Evolutionary conservation across 768 basidiomycete genomes (phyloP), one percentile per base, ranked within the genome.

Genomic region (Podaxis mareebaensis): DNA sequence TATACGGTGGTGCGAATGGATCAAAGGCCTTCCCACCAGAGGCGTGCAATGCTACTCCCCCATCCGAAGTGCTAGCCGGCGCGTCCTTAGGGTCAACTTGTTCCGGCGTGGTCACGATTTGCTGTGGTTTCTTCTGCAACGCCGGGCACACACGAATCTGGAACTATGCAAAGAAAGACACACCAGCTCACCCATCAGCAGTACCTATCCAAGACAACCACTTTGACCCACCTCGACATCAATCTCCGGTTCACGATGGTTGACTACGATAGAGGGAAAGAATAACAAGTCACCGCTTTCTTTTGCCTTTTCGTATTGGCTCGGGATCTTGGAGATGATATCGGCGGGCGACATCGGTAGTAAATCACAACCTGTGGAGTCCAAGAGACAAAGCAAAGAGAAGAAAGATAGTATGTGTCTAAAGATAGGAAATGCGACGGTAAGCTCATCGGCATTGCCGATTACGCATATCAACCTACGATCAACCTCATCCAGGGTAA

Each of bases 1-100:
- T 85, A 71, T 96, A 97, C 4, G 96, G 96, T 4, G 93, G 91
- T n/a, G 82, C 77, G 73, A 99, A 96, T 0, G 94, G 94, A 69
- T 95, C 87, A 24, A 67, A 69, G 10, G 39, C 5, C 48, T 78
- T 79, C 61, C 73, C 74, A 56, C 72, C 61, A 17, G 53, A 22
- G 36, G 54, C 52, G n/a, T 49, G 48, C 42, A 44, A 44, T 44
- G 42, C 42, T 1, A 44, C 42, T 24, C 11, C 49, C 13, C 8
- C 49, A 28, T 24, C 49, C 13, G 13, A 24, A 51, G 20, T 28
- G 12, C 49, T 15, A 12, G 22, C 6, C 4, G 49, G 20, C 3
- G 20, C 20, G 22, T 51, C 20, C 13, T 28, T 24, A 28, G 49
- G 24, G 4, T 51, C 49, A 13, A 12, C 49, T 11, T 12, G 22